These are phyloP conservation scores for Alternaria hordeiaustralica DNA, from an alignment of 2,329 filamentous ascomycete genomes.

Conservation along the genomic window DNA sequence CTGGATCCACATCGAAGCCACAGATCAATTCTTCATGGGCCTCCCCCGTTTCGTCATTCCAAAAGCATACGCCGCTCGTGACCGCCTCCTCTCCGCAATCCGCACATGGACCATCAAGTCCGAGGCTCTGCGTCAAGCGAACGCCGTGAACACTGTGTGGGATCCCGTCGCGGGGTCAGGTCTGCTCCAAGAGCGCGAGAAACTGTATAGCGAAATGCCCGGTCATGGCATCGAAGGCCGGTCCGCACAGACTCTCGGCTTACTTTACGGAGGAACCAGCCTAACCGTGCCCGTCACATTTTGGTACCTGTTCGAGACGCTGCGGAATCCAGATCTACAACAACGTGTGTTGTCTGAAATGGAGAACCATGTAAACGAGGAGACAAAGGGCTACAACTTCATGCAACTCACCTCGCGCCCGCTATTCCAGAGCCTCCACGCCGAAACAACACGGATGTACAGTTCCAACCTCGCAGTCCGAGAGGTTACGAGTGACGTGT, in stretches of 20 bases:
- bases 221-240: constrained; percentile 17
- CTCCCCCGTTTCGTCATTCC: constrained; percentile 17
- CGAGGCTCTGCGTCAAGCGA: constrained; percentile 1
- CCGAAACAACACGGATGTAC: constrained; percentile 20
- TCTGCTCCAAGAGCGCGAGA: constrained; percentile 22
- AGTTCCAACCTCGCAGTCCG: constrained; percentile 10
- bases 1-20: constrained; percentile 25
- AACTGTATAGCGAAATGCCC: constrained; percentile 16
- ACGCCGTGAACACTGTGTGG: constrained; percentile 9
- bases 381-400: constrained; percentile 7
- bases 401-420: constrained; percentile 17
- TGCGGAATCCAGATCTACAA: constrained; percentile 1
- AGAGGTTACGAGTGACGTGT: constrained; percentile 7
- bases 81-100: constrained; percentile 18
- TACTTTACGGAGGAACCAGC: constrained; percentile 23
- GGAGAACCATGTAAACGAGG: background rate
- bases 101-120: constrained; percentile 5
- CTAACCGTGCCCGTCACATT: constrained; percentile 20
- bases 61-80: constrained; percentile 16
- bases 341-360: constrained; percentile 1
- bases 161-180: constrained; percentile 17
- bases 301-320: constrained; percentile 24
- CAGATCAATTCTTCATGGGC: constrained; percentile 18
- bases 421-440: constrained; percentile 22
- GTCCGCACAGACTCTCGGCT: constrained; percentile 19